phyloP scores from a whole-genome alignment of 2,329 filamentous ascomycete genomes.

The Fusarium sp. region DNA sequence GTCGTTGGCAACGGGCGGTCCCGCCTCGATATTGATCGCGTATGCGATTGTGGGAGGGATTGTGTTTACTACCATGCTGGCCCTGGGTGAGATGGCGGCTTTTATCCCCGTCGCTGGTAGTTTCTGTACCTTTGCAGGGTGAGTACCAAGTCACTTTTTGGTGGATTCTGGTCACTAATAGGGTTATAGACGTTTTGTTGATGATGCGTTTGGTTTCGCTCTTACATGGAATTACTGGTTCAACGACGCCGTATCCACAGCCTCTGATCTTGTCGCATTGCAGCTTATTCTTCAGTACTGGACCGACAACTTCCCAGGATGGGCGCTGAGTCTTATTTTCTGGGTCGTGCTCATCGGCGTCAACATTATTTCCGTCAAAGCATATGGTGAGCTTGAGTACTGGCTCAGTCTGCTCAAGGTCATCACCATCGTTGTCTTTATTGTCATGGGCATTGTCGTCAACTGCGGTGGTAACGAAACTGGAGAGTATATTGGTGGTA shows the following conservation, averaged over 20 bases:
- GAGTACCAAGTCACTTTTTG: constrained; percentile 55
- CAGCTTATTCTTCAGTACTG: constrained; percentile 73
- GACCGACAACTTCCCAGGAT: constrained; percentile 74
- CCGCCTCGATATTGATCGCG: constrained; percentile 70
- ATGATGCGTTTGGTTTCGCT: constrained; percentile 69
- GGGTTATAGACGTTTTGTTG: constrained; percentile 60
- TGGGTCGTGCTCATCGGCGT: constrained; percentile 67
- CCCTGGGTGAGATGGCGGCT: constrained; percentile 73
- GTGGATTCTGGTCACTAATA: constrained; percentile 43
- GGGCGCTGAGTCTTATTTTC: constrained; percentile 74
- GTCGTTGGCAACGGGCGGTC: constrained; percentile 71
- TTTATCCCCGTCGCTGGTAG: constrained; percentile 67
- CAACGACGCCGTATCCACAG: constrained; percentile 70
- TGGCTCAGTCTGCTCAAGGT: constrained; percentile 71
- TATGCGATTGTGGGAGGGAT: constrained; percentile 71
- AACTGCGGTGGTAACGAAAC: constrained; percentile 68
- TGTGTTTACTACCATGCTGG: constrained; percentile 72
- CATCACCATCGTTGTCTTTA: constrained; percentile 71
- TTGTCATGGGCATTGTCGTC: constrained; percentile 72
- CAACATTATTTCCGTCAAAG: constrained; percentile 55
- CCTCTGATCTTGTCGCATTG: constrained; percentile 70
- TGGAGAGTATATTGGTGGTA: constrained; percentile 70
- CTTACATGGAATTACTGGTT: constrained; percentile 76
- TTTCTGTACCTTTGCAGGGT: constrained; percentile 66
- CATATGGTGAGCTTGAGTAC: constrained; percentile 65